Percentiles rank a stretch among this genome's conserved stretches.
Evolutionary conservation across 495 filamentous ascomycete species (phyloP).

Genomic region (Tetracladium setigerum): DNA sequence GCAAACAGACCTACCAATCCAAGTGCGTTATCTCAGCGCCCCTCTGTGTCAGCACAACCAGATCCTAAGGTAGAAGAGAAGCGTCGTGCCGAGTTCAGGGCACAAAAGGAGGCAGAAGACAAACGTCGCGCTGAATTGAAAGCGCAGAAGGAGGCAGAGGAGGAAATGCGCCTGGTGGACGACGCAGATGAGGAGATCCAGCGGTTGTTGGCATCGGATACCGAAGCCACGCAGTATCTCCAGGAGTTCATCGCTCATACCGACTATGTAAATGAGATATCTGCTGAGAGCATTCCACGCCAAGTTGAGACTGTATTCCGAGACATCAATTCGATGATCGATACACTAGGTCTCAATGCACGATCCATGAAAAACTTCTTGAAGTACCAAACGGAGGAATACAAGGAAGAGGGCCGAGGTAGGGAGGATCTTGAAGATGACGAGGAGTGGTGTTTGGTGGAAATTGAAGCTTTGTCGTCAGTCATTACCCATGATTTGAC

Average conservation of each 20-base stretch:
- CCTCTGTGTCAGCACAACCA: background rate
- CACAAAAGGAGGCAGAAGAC: constrained; percentile 12
- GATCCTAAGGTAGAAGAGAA: constrained; percentile 1
- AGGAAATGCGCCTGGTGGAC: constrained; percentile 39
- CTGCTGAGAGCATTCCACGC: constrained; percentile 56
- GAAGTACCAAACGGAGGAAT: constrained; percentile 48
- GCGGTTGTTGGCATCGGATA: constrained; percentile 36
- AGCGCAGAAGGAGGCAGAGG: constrained; percentile 39
- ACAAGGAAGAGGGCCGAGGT: constrained; percentile 38
- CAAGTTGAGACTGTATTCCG: constrained; percentile 82
- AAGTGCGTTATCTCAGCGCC: background rate
- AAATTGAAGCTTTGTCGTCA: constrained; percentile 55
- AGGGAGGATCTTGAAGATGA: constrained; percentile 52
- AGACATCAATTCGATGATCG: constrained; percentile 95
- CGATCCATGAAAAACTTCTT: constrained; percentile 67
- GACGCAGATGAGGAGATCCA: constrained; percentile 51
- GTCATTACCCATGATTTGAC: constrained; percentile 48
- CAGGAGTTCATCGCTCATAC: constrained; percentile 60
- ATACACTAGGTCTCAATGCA: constrained; percentile 82
- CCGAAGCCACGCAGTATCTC: constrained; percentile 40
- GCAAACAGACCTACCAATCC: background rate
- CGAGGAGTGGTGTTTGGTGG: constrained; percentile 62
- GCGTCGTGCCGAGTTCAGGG: background rate
- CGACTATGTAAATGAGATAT: constrained; percentile 54
- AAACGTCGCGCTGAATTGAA: constrained; percentile 21